Evolutionary conservation across 495 filamentous ascomycete species (phyloP).

Genomic region (Aspergillus campestris): DNA sequence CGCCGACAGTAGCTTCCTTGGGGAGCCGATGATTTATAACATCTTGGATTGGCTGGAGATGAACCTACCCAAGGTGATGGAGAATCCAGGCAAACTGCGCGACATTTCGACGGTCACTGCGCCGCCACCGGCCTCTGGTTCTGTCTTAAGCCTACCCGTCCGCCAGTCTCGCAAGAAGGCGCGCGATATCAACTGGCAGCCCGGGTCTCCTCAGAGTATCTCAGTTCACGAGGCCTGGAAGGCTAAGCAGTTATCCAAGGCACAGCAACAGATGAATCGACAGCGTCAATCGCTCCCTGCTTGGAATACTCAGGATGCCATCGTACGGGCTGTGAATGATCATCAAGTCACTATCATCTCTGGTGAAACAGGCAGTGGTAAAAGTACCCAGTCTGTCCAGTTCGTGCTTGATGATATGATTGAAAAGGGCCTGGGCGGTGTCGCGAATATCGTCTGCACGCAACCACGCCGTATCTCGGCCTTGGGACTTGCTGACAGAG

Average conservation of each 20-base stretch:
- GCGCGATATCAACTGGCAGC: conserved; percentile 30
- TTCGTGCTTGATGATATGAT: conserved; percentile 94
- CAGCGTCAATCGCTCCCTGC: conserved; percentile 71
- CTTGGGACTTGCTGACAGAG: conserved; percentile 85
- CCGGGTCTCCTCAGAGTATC: conserved; percentile 29
- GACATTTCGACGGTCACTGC: conserved; percentile 62
- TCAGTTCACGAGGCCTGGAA: conserved; percentile 45
- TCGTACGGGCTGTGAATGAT: conserved; percentile 60
- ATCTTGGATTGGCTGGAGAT: conserved; percentile 84
- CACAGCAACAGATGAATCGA: conserved; percentile 60
- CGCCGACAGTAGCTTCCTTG: conserved; percentile 57
- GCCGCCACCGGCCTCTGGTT: conserved; percentile 15
- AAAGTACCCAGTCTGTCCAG: conserved; percentile 94
- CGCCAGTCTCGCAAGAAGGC: conserved; percentile 42
- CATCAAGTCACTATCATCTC: conserved; percentile 92
- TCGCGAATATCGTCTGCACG: conserved; percentile 90
- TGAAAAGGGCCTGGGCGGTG: conserved; percentile 57
- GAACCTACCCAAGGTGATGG: conserved; percentile 65
- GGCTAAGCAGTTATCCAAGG: conserved; percentile 43
- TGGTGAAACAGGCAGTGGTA: conserved; percentile 93
- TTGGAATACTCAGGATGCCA: conserved; percentile 70
- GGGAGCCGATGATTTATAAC: conserved; percentile 83
- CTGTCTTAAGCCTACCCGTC: conserved; percentile 30
- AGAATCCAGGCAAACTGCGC: conserved; percentile 70
- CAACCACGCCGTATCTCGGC: conserved; percentile 94